A percentile compares a stretch with the other conserved stretches of the same genome.
phyloP scores from a whole-genome alignment of 371 early-diverging fungal species.

The Lichtheimia hyalospora region DNA sequence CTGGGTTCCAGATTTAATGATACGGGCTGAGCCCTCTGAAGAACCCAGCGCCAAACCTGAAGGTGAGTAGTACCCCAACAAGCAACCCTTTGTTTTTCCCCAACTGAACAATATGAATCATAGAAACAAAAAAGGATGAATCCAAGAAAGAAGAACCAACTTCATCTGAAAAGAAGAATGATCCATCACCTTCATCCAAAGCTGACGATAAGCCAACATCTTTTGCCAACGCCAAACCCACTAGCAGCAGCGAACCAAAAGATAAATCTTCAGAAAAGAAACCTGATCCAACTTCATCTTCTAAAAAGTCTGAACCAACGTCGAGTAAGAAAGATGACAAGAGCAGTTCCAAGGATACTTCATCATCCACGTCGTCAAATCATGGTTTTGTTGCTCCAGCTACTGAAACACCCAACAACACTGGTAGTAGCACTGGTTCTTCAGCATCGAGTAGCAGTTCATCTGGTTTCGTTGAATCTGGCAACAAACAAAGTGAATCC shows the following conservation, averaged over 20 bases:
- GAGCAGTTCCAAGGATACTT: not conserved
- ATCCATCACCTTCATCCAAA: not conserved
- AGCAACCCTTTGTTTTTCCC: not conserved
- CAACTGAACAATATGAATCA: not conserved
- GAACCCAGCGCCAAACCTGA: not conserved
- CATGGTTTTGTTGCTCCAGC: not conserved
- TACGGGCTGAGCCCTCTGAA: conserved; percentile 1
- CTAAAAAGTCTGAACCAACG: not conserved
- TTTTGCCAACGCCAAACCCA: conserved; percentile 1
- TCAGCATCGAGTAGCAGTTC: not conserved
- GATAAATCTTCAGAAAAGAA: not conserved
- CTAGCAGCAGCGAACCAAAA: not conserved
- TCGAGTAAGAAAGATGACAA: not conserved
- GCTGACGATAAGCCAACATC: not conserved
- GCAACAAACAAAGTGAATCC: not conserved
- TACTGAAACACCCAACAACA: not conserved
- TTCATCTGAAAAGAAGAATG: not conserved
- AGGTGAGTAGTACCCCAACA: not conserved
- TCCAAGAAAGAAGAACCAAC: conserved; percentile 4
- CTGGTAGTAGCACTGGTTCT: not conserved
- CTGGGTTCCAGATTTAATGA: conserved; percentile 1
- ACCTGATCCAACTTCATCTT: no score
- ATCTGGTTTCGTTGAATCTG: not conserved
- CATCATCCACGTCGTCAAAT: not conserved
- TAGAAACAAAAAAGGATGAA: conserved; percentile 2